Evolutionary conservation across 2,329 filamentous ascomycete species (phyloP), one percentile per base, ranked within the genome.

Genomic region (Orbilia javanica): DNA sequence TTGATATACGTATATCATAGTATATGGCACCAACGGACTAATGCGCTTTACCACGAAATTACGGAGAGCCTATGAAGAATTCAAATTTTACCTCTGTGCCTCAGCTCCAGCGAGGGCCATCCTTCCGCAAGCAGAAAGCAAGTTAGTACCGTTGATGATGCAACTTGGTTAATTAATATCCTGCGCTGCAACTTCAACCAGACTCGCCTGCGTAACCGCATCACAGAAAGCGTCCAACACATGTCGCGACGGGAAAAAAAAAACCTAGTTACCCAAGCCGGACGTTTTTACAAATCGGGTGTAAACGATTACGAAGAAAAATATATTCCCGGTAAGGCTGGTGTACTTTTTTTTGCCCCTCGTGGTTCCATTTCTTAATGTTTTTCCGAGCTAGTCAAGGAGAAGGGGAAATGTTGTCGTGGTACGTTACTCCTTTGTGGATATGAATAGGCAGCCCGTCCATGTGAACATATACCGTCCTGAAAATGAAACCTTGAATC

Each of bases 201-300:
- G 5, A n/a, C 15, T 8, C 13, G 4, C 29, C n/a, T 57, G 18
- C 29, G 29, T 57, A 57, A 55, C 52, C 29, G n/a, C 39, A 44
- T 2, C 2, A 4, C 34, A 44, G 5, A 31, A 20, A 10, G 13
- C 3, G 1, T 20, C 27, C 52, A 57, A 36, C 52, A 36, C 52
- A 22, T 36, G 36, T 20, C 15, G 1, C 44, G 22, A n/a, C n/a
- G 31, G 10, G 31, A 4, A 5, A 20, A 55, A n/a, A 18, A 34
- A 18, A 55, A 34, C 25, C 42, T 7, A 13, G 15, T 31, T 3
- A 13, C 7, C 52, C n/a, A 22, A 36, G 29, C 29, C 52, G 52
- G 52, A 57, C 52, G n/a, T 57, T 57, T 57, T 57, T 57, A 57
- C 29, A 10, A 57, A 57, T 57, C 29, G 29, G 52, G 52, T 36